Evolutionary conservation across 2,329 filamentous ascomycete genomes (phyloP).

Genomic region (Nigrospora oryzae): DNA sequence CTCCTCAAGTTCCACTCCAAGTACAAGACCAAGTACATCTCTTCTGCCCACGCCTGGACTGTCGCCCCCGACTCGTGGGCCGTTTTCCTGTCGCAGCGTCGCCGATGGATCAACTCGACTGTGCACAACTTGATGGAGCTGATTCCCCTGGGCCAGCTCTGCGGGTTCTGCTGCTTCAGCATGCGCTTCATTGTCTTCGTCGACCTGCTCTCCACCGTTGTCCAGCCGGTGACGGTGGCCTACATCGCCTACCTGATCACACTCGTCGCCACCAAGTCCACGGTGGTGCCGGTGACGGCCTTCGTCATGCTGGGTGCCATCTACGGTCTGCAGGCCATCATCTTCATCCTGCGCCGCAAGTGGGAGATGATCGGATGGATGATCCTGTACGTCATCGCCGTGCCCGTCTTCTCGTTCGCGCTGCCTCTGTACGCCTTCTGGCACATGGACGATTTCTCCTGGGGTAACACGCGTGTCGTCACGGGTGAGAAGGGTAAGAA

Average conservation of each 20-base stretch:
- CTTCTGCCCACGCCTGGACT: constrained; percentile 88
- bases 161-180: constrained; percentile 99
- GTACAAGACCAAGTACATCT: constrained; percentile 98
- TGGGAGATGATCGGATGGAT: constrained; percentile 99
- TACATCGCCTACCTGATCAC: constrained; percentile 90
- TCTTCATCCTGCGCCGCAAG: constrained; percentile 92
- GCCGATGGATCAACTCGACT: constrained; percentile 99
- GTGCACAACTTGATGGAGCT: constrained; percentile 96
- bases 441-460: constrained; percentile 99
- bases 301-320: constrained; percentile 92
- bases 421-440: constrained; percentile 94
- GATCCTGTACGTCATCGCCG: constrained; percentile 86
- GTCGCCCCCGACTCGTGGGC: constrained; percentile 90
- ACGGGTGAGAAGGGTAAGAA: constrained; percentile 90
- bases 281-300: constrained; percentile 69
- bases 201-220: constrained; percentile 82
- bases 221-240: constrained; percentile 83
- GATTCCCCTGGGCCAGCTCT: constrained; percentile 86
- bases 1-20: constrained; percentile 85
- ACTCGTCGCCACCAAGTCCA: constrained; percentile 51
- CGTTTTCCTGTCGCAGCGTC: constrained; percentile 95
- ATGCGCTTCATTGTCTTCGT: constrained; percentile 98
- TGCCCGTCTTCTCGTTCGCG: constrained; percentile 84
- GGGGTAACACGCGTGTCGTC: constrained; percentile 97
- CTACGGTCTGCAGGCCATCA: constrained; percentile 92